Evolutionary conservation across 2,329 filamentous ascomycete species (phyloP).

Genomic region (Decorospora gaudefroyi): DNA sequence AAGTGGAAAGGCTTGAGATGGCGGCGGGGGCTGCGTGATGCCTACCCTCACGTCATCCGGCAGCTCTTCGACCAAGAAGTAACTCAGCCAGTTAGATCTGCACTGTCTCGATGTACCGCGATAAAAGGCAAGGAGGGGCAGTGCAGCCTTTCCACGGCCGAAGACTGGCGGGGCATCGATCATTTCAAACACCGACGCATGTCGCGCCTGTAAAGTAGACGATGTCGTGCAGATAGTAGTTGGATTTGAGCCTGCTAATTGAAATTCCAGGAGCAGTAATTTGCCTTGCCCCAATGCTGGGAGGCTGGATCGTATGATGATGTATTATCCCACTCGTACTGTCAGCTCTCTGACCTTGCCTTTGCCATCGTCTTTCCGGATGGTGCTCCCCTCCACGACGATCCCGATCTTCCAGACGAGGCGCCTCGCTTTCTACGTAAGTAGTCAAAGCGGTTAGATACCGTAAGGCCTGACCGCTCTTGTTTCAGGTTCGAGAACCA

Average conservation of each 20-base stretch:
- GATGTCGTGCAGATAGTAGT: conserved; percentile 9
- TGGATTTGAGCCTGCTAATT: too few species aligned
- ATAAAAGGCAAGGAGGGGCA: conserved; percentile 28
- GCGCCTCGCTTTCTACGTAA: conserved; percentile 5
- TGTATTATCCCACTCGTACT: not conserved
- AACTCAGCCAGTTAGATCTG: conserved; percentile 21
- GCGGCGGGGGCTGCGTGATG: conserved; percentile 18
- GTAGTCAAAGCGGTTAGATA: conserved; percentile 10
- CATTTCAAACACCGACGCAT: conserved; percentile 18
- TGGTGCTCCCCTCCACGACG: not conserved
- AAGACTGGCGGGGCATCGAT: conserved; percentile 20
- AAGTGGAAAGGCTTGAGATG: conserved; percentile 20
- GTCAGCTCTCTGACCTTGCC: not conserved
- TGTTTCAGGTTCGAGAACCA: conserved; percentile 14
- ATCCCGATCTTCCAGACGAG: conserved; percentile 8
- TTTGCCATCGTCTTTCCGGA: not conserved
- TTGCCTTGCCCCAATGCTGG: too few species aligned
- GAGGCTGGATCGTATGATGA: not conserved
- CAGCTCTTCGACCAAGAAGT: conserved; percentile 20
- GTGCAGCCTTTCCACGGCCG: conserved; percentile 19
- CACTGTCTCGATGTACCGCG: conserved; percentile 16
- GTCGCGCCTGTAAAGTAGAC: conserved; percentile 3
- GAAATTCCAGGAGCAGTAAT: too few species aligned
- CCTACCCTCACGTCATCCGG: conserved; percentile 32
- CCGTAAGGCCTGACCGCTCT: conserved; percentile 8